Evolutionary conservation across 768 basidiomycete genomes (phyloP).

Genomic region (Mrakia frigida): DNA sequence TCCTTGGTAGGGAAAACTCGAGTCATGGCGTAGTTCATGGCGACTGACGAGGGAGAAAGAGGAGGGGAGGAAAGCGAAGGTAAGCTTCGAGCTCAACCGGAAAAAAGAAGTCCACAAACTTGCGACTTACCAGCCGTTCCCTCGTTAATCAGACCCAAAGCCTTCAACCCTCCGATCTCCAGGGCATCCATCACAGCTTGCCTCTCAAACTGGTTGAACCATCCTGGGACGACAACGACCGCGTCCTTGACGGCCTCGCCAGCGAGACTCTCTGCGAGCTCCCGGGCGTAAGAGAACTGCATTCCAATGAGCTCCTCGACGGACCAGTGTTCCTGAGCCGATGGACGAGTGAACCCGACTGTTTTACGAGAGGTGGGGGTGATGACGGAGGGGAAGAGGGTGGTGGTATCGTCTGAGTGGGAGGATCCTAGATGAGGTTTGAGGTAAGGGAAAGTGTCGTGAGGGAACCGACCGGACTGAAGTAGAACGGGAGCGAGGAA

Average conservation of each 20-base stretch:
- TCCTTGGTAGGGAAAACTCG: constrained; percentile 67
- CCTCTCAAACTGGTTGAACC: constrained; percentile 83
- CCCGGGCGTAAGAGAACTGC: constrained; percentile 85
- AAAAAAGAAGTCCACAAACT: neutral
- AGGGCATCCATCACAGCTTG: constrained; percentile 87
- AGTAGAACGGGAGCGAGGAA: constrained; percentile 23
- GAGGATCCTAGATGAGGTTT: constrained; percentile 68
- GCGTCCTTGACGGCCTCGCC: constrained; percentile 76
- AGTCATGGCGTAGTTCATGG: constrained; percentile 97
- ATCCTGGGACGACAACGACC: constrained; percentile 83
- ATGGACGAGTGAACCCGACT: constrained; percentile 50
- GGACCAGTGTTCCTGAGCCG: constrained; percentile 54
- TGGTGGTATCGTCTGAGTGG: constrained; percentile 28
- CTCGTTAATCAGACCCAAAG: constrained; percentile 81
- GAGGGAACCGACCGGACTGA: constrained; percentile 87
- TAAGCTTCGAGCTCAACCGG: neutral
- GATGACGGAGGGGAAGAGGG: constrained; percentile 42
- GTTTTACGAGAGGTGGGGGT: constrained; percentile 51
- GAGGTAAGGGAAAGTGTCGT: constrained; percentile 75
- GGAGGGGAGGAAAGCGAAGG: neutral
- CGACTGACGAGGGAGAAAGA: constrained; percentile 50
- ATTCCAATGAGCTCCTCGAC: constrained; percentile 89
- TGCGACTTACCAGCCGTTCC: constrained; percentile 62
- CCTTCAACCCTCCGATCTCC: constrained; percentile 79
- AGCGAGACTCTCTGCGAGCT: constrained; percentile 67